Percentiles rank a stretch among this genome's conserved stretches.
Conservation (phyloP, 179 eudicot genomes). For the Drosera spatulata region DNA sequence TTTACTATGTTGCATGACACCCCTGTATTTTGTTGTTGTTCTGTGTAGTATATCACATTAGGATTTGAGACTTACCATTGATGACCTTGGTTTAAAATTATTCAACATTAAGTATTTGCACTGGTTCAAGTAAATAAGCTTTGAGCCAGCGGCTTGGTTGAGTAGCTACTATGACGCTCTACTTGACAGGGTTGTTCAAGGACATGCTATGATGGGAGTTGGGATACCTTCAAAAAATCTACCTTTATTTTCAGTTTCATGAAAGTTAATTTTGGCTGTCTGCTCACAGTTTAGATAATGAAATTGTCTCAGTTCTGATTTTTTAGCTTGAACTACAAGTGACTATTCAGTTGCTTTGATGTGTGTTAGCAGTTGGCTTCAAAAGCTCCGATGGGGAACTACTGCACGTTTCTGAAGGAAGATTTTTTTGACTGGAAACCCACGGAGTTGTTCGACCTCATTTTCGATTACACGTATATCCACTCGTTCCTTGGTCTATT, state of each 20-base stretch:
- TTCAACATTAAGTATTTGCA: too few relatives aligned
- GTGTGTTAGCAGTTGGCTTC: conserved; percentile 44
- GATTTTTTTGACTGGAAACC: conserved; percentile 83
- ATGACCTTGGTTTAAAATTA: too few relatives aligned
- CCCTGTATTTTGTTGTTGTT: too few relatives aligned
- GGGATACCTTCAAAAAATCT: too few relatives aligned
- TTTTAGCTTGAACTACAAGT: not conserved
- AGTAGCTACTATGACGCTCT: too few relatives aligned
- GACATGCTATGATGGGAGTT: too few relatives aligned
- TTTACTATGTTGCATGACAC: too few relatives aligned
- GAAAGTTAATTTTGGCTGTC: not conserved
- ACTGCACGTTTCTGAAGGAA: conserved; percentile 35
- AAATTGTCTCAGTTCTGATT: not conserved
- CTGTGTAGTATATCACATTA: too few relatives aligned
- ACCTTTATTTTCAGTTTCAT: not conserved
- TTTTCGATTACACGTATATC: conserved; percentile 85
- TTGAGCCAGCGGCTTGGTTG: too few relatives aligned
- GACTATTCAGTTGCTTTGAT: not conserved
- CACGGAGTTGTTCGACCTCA: conserved; percentile 65
- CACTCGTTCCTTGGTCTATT: not conserved
- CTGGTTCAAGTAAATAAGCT: too few relatives aligned
- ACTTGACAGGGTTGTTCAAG: too few relatives aligned
- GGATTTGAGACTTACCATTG: too few relatives aligned
- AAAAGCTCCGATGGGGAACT: conserved; percentile 35
- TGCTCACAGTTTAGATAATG: not conserved